These are phyloP conservation scores for Metarhizium guizhouense DNA, from an alignment of 2,329 filamentous ascomycete genomes.

Conservation along the genomic window DNA sequence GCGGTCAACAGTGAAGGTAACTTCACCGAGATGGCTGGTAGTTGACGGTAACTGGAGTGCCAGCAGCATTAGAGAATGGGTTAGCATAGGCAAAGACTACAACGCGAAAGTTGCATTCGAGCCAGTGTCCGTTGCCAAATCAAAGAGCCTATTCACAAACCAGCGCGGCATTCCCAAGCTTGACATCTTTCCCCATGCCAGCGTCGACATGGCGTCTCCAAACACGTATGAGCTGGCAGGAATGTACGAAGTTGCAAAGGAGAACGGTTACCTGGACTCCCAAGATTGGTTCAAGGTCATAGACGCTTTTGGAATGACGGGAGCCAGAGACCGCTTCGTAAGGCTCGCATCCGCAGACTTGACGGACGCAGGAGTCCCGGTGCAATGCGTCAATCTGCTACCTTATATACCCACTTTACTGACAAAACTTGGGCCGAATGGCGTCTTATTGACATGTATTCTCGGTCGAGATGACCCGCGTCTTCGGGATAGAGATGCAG, in stretches of 20 bases:
- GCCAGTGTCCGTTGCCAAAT: conserved; percentile 79
- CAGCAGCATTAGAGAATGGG: conserved; percentile 56
- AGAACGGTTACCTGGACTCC: conserved; percentile 58
- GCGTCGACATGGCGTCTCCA: conserved; percentile 70
- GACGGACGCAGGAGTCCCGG: conserved; percentile 72
- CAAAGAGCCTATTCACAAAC: conserved; percentile 54
- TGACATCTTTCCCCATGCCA: conserved; percentile 48
- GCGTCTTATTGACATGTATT: conserved; percentile 67
- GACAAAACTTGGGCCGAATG: conserved; percentile 70
- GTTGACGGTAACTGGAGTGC: conserved; percentile 82
- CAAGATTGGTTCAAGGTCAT: conserved; percentile 71
- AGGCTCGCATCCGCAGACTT: conserved; percentile 56
- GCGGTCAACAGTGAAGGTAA: conserved; percentile 46
- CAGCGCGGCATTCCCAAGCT: conserved; percentile 29
- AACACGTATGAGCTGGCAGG: conserved; percentile 74
- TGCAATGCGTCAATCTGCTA: conserved; percentile 74
- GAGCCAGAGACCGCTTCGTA: conserved; percentile 64
- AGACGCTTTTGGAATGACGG: conserved; percentile 67
- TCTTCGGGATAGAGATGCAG: conserved; percentile 51
- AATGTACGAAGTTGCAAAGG: conserved; percentile 65
- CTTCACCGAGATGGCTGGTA: conserved; percentile 66
- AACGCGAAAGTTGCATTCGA: conserved; percentile 66
- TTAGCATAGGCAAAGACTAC: conserved; percentile 48
- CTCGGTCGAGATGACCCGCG: conserved; percentile 59
- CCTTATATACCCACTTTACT: conserved; percentile 81